These are phyloP conservation scores for Kitagawia praeruptora DNA, from an alignment of 129 eudicot species.

Conservation along the genomic window DNA sequence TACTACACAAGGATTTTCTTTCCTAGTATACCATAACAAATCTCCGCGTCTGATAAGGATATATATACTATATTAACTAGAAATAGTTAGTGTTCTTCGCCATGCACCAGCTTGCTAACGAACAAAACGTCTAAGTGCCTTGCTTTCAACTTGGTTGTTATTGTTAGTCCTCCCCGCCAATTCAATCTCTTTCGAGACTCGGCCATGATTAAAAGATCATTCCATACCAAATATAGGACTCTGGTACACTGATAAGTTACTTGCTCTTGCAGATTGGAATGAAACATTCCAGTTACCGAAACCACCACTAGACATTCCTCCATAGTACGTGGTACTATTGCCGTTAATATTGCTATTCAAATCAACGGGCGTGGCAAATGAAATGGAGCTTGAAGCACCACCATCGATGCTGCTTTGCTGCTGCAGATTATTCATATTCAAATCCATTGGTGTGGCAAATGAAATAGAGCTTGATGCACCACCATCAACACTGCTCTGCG, in stretches of 20 bases:
- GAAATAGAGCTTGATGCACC: background rate
- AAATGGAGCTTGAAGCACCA: background rate
- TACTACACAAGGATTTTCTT: constrained; percentile 7
- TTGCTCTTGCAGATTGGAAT: constrained; percentile 42
- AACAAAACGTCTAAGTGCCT: background rate
- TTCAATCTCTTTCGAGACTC: too few relatives aligned
- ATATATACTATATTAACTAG: background rate
- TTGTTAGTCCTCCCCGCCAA: too few relatives aligned
- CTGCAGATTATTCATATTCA: background rate
- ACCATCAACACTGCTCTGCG: background rate
- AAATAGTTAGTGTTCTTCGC: constrained; percentile 7
- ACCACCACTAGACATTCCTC: constrained; percentile 15
- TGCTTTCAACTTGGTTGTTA: background rate
- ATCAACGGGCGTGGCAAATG: background rate
- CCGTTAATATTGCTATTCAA: background rate
- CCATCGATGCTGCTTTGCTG: background rate
- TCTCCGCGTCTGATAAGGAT: background rate
- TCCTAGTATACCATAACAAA: constrained; percentile 1
- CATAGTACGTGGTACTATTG: background rate
- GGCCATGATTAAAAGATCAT: constrained; percentile 26
- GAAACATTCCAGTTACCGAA: constrained; percentile 44
- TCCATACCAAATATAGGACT: constrained; percentile 82
- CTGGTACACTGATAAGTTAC: constrained; percentile 48
- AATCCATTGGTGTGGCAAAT: background rate
- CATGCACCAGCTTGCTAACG: background rate